These are phyloP conservation scores for Auriscalpium vulgare DNA, from an alignment of 768 basidiomycete species.

Conservation along the genomic window DNA sequence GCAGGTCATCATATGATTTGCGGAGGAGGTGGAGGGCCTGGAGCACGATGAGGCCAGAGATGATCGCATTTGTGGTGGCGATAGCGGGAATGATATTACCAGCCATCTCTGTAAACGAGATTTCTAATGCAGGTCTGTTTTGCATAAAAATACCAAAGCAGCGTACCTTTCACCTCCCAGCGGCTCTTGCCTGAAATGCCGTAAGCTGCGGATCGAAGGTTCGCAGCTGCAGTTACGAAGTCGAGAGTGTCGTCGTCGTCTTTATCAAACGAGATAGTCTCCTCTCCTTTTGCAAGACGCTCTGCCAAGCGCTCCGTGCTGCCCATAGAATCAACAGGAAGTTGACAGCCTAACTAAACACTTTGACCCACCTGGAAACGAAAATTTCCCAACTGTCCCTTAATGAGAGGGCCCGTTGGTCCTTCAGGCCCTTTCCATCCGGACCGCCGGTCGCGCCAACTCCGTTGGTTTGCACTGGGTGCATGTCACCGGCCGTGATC, in stretches of 20 bases:
- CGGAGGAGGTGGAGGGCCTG: slow-evolving; percentile 84
- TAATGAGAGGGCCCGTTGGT: slow-evolving; percentile 71
- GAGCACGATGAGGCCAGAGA: slow-evolving; percentile 90
- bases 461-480: background rate
- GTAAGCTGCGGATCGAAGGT: slow-evolving; percentile 86
- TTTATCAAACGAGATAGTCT: slow-evolving; percentile 87
- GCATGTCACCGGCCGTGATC: slow-evolving; percentile 9
- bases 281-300: slow-evolving; percentile 57
- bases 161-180: slow-evolving; percentile 91
- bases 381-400: slow-evolving; percentile 82
- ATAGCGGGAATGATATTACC: slow-evolving; percentile 99
- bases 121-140: background rate
- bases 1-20: slow-evolving; percentile 48
- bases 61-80: slow-evolving; percentile 96
- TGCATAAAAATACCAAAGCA: background rate
- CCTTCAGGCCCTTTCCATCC: slow-evolving; percentile 46
- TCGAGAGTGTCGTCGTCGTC: slow-evolving; percentile 96
- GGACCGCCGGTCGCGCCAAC: background rate
- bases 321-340: background rate
- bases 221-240: slow-evolving; percentile 92
- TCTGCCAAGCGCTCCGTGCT: slow-evolving; percentile 77
- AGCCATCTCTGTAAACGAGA: slow-evolving; percentile 72
- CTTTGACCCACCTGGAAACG: slow-evolving; percentile 57
- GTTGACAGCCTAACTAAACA: background rate
- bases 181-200: slow-evolving; percentile 83